Conservation (phyloP, 1,139 yeast species). For the Candida sanyaensis region DNA sequence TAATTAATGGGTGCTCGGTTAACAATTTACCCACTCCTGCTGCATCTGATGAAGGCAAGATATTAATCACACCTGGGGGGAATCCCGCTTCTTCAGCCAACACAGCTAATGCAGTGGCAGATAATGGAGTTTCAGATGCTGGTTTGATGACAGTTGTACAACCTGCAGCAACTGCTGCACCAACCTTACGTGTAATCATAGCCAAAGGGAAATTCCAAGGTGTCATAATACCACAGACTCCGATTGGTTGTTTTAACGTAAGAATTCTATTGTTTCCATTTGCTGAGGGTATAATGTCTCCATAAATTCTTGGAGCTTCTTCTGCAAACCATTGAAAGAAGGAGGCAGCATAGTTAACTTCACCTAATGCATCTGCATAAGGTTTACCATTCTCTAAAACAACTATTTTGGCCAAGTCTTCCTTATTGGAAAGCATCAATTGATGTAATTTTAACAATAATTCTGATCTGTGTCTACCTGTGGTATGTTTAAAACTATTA, state of each 20-base stretch:
- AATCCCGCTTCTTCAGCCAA: slow-evolving; percentile 79
- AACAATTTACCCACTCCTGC: slow-evolving; percentile 66
- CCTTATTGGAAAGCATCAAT: slow-evolving; percentile 63
- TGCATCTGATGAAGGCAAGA: slow-evolving; percentile 59
- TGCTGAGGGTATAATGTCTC: slow-evolving; percentile 69
- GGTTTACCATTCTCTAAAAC: slow-evolving; percentile 89
- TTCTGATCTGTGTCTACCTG: slow-evolving; percentile 41
- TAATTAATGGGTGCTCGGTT: slow-evolving; percentile 67
- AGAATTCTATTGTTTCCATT: slow-evolving; percentile 58
- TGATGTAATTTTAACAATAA: slow-evolving; percentile 43
- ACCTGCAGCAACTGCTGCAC: slow-evolving; percentile 92
- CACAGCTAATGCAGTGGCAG: slow-evolving; percentile 79
- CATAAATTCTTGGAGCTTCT: slow-evolving; percentile 78
- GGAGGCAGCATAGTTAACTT: slow-evolving; percentile 73
- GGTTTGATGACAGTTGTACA: slow-evolving; percentile 91
- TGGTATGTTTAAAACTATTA: slow-evolving; percentile 34
- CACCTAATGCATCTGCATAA: slow-evolving; percentile 73
- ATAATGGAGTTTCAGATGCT: slow-evolving; percentile 84
- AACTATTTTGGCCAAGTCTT: slow-evolving; percentile 72
- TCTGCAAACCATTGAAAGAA: slow-evolving; percentile 88
- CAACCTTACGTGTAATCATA: slow-evolving; percentile 90
- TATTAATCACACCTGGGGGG: slow-evolving; percentile 82
- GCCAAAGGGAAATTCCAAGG: slow-evolving; percentile 98
- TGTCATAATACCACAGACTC: slow-evolving; percentile 87
- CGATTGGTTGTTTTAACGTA: slow-evolving; percentile 78